phyloP scores from a whole-genome alignment of 345 rosid genomes.

The Citropsis articulata region DNA sequence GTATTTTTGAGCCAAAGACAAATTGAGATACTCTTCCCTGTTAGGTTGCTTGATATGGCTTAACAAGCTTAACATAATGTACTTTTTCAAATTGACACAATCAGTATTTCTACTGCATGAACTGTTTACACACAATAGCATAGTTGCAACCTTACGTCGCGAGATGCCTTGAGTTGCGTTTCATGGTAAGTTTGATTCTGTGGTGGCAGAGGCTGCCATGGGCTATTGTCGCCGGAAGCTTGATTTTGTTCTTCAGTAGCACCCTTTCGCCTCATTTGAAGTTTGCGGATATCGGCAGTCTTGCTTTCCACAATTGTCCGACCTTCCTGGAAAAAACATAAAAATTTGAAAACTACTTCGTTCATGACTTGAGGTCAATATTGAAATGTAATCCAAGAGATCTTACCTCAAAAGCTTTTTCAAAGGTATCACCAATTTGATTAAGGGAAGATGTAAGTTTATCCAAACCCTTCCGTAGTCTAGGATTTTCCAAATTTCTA shows the following conservation, averaged over 20 bases:
- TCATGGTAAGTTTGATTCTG: constrained; percentile 56
- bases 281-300: constrained; percentile 70
- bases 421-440: constrained; percentile 84
- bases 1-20: neutral
- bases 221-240: constrained; percentile 33
- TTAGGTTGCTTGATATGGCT: neutral
- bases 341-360: neutral
- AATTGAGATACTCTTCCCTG: neutral
- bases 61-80: neutral
- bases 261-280: constrained; percentile 73
- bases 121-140: constrained; percentile 41
- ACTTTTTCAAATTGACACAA: neutral
- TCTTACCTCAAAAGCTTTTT: constrained; percentile 75
- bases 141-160: constrained; percentile 89
- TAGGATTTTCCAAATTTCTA: constrained; percentile 64
- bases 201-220: constrained; percentile 48
- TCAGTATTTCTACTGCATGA: constrained; percentile 20
- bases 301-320: constrained; percentile 74
- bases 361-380: neutral
- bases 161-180: constrained; percentile 96
- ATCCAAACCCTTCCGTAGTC: constrained; percentile 68
- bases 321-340: constrained; percentile 61
- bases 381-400: neutral
- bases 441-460: constrained; percentile 70
- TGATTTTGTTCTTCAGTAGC: constrained; percentile 37